These are phyloP conservation scores for Rhynchospora breviuscula DNA, from an alignment of 176 grass and related monocot genomes.

Conservation along the genomic window DNA sequence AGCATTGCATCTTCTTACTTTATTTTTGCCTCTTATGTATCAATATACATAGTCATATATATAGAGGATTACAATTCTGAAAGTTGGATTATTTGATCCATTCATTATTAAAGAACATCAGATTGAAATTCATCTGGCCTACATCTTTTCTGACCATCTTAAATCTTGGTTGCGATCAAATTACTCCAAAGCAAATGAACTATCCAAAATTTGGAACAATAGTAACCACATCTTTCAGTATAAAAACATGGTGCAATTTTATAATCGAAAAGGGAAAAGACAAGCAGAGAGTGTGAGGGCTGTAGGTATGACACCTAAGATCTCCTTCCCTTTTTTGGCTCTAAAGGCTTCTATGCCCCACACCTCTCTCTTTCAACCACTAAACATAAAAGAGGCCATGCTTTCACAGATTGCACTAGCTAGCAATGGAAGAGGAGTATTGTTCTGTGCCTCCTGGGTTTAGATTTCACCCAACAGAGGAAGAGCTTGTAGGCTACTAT, in stretches of 20 bases:
- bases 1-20: neutral
- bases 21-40: slow-evolving; percentile 9
- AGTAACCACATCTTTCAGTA: neutral
- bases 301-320: slow-evolving; percentile 23
- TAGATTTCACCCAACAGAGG: slow-evolving; percentile 92
- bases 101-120: neutral
- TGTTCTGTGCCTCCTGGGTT: slow-evolving; percentile 72
- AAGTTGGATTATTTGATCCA: neutral
- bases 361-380: slow-evolving; percentile 7
- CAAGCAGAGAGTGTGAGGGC: neutral
- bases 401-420: slow-evolving; percentile 18
- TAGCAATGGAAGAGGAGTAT: slow-evolving; percentile 39
- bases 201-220: neutral
- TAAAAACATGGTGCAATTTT: slow-evolving; percentile 17
- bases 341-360: slow-evolving; percentile 33
- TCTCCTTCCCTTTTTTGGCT: slow-evolving; percentile 29
- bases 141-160: neutral
- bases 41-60: neutral
- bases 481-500: slow-evolving; percentile 89
- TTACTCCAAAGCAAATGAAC: neutral
- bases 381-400: slow-evolving; percentile 18
- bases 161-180: neutral
- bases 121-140: neutral
- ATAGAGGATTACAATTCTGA: neutral
- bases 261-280: slow-evolving; percentile 8